Evolutionary conservation across 768 basidiomycete genomes (phyloP), one percentile per base, ranked within the genome.

Genomic region (Boletus edulis): DNA sequence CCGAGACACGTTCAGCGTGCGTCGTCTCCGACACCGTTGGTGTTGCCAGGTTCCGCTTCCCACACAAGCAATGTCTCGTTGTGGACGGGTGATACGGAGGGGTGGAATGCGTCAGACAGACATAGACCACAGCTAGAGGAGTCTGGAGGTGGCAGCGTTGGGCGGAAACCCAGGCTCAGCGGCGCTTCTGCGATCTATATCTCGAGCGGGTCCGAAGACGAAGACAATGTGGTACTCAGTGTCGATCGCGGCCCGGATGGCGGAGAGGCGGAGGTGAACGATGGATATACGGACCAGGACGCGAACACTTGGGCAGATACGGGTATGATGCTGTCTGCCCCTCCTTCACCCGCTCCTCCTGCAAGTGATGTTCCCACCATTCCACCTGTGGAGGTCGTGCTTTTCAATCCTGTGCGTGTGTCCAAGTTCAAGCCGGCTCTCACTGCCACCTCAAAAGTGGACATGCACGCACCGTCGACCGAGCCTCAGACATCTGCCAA

Each of bases 181-280:
- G 57, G 62, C 41, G 10, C 50, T 11, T 58, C 52, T 48, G 58
- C 55, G 14, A 68, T 68, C 27, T 67, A 47, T 46, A 68, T 68
- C 20, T 69, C 67, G 9, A 68, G 67, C 9, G 66, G 55, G 22
- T 69, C 67, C 29, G 67, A 68, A 43, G 63, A 58, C n/a, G 65
- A 60, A 39, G 41, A n/a, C 5, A 17, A n/a, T 6, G 37, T 40
- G 14, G 14, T 20, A 17, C 44, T 43, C 13, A 14, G 11, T 39
- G 12, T 27, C 12, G 22, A 45, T 2, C 1, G 38, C 17, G 9
- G 17, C 13, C 24, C 24, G 24, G 41, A 18, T 37, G 29, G 18
- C 11, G 20, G 32, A 27, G 48, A 48, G 18, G 27, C 14, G 4
- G 44, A 20, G 15, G 22, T 6, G 14, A 3, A 43, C 38, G 52